Percentiles rank a stretch among this genome's conserved stretches.
Conservation (phyloP, 1,284 basidiomycete genomes). For the Chalciporus sp. region DNA sequence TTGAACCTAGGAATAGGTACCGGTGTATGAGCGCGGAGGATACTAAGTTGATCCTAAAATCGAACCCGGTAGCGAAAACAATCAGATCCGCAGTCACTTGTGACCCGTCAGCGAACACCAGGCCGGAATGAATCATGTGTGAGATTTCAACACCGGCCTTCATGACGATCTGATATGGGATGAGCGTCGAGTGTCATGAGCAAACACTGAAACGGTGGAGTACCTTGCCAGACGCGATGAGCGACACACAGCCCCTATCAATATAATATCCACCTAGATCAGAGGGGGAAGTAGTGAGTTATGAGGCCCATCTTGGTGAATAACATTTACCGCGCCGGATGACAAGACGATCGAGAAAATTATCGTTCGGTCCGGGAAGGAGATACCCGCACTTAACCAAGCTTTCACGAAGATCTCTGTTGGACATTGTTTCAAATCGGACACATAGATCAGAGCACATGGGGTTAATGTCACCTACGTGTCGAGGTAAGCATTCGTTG, state of each 20-base stretch:
- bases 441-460: not conserved
- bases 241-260: constrained; percentile 14
- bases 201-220: not conserved
- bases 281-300: not conserved
- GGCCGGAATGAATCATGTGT: constrained; percentile 19
- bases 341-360: constrained; percentile 15
- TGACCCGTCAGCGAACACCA: constrained; percentile 29
- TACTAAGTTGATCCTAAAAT: not conserved
- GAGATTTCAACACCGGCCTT: constrained; percentile 18
- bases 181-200: not conserved
- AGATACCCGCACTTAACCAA: constrained; percentile 12
- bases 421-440: not conserved
- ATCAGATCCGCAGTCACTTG: constrained; percentile 30
- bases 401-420: constrained; percentile 11
- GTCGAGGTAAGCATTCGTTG: constrained; percentile 12
- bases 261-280: constrained; percentile 19
- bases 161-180: constrained; percentile 6
- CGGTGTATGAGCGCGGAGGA: not conserved
- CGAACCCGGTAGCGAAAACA: constrained; percentile 33
- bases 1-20: constrained; percentile 4
- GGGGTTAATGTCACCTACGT: constrained; percentile 3
- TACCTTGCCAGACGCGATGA: constrained; percentile 17
- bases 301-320: not conserved
- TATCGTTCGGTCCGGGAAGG: constrained; percentile 9
- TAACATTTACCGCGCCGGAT: constrained; percentile 11